Evolutionary conservation across 2,329 filamentous ascomycete genomes (phyloP).

Genomic region (Neonectria magnoliae): DNA sequence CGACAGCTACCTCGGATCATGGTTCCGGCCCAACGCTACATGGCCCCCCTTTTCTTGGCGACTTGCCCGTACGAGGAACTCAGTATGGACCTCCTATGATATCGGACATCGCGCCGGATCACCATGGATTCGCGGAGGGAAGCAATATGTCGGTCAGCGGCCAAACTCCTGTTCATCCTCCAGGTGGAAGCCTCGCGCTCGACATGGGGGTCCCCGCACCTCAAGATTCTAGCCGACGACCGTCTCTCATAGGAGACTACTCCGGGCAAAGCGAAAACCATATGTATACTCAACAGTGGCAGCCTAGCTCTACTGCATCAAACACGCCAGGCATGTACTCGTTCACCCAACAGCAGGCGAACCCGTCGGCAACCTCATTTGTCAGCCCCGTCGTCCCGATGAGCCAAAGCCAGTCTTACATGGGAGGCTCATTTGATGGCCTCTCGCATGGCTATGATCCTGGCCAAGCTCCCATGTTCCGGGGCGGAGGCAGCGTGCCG

Average conservation of each 20-base stretch:
- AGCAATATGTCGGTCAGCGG: constrained; percentile 48
- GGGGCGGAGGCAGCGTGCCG: constrained; percentile 42
- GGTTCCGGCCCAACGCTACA: constrained; percentile 47
- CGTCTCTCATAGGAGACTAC: constrained; percentile 61
- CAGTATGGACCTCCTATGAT: constrained; percentile 56
- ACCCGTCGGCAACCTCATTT: constrained; percentile 45
- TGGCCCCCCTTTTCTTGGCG: constrained; percentile 51
- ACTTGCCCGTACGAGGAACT: constrained; percentile 56
- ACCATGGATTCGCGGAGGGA: constrained; percentile 54
- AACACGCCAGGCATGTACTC: constrained; percentile 57
- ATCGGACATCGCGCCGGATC: constrained; percentile 54
- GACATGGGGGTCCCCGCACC: constrained; percentile 56
- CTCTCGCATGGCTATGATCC: constrained; percentile 48
- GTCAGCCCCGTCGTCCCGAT: constrained; percentile 46
- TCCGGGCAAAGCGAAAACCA: constrained; percentile 48
- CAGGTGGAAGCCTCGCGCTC: constrained; percentile 51
- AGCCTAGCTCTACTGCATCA: constrained; percentile 53
- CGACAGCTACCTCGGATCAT: constrained; percentile 50
- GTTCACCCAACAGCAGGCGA: constrained; percentile 53
- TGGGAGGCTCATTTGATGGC: constrained; percentile 48
- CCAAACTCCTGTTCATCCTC: constrained; percentile 48
- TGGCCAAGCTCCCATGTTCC: constrained; percentile 46
- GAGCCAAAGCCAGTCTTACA: constrained; percentile 47
- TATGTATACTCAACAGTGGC: constrained; percentile 58
- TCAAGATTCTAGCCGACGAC: constrained; percentile 57